phyloP scores from a whole-genome alignment of 208 protist species.

The Lotmaria passim region DNA sequence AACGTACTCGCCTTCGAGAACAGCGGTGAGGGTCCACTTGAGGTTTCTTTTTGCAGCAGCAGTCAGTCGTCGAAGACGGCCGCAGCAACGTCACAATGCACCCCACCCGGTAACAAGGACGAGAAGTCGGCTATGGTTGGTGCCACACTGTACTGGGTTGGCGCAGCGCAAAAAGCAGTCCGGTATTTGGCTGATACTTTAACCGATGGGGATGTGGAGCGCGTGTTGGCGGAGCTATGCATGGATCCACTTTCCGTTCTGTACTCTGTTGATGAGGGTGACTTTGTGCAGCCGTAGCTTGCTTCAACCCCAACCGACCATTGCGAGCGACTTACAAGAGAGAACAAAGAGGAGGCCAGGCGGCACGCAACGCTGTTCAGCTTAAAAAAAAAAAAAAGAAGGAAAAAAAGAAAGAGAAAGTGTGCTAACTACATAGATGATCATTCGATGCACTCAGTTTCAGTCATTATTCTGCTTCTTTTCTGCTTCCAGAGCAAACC shows the following conservation, averaged over 20 bases:
- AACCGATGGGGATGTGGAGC: slow-evolving; percentile 27
- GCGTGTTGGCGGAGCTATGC: slow-evolving; percentile 32
- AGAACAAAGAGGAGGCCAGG: no score
- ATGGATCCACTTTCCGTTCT: slow-evolving; percentile 25
- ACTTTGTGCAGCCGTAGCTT: slow-evolving; percentile 14
- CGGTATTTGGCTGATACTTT: slow-evolving; percentile 13
- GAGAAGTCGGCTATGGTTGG: slow-evolving; percentile 11
- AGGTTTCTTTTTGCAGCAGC: no score
- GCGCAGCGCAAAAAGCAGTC: slow-evolving; percentile 26
- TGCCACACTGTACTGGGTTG: slow-evolving; percentile 36
- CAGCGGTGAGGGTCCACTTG: no score
- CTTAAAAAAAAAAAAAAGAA: no score
- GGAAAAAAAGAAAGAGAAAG: no score
- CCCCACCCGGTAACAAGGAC: background rate
- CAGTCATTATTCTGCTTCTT: no score
- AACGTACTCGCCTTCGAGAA: no score
- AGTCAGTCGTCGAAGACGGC: background rate
- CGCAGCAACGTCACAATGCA: background rate
- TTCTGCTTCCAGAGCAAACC: no score
- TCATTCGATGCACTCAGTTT: background rate
- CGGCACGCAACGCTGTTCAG: no score
- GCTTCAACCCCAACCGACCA: background rate
- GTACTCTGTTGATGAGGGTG: slow-evolving; percentile 26
- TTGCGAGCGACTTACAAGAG: no score
- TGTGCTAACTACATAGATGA: no score